A percentile compares a stretch with the other conserved stretches of the same genome.
Conservation (phyloP, 2,329 filamentous ascomycete genomes). For the Trichophyton schoenleinii region DNA sequence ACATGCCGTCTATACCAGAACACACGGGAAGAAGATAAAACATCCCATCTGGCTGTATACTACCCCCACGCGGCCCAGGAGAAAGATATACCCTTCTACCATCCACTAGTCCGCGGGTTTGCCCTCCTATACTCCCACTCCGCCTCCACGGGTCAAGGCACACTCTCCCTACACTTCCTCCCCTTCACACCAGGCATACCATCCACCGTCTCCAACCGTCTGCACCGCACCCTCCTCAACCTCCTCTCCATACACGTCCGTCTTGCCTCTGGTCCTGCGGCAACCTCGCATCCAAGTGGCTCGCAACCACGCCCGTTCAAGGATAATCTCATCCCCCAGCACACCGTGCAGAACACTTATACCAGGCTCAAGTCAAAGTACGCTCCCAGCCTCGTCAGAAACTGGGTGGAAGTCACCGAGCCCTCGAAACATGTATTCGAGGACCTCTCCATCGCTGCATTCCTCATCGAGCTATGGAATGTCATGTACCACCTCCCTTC, state of each 20-base stretch:
- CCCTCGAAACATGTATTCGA: constrained; percentile 91
- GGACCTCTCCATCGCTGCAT: constrained; percentile 79
- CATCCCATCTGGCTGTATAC: constrained; percentile 53
- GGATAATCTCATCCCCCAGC: constrained; percentile 66
- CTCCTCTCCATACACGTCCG: constrained; percentile 28
- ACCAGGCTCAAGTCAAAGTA: constrained; percentile 66
- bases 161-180: constrained; percentile 40
- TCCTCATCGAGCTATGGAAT: constrained; percentile 80
- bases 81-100: constrained; percentile 70
- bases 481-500: constrained; percentile 54
- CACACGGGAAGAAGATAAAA: constrained; percentile 17
- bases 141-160: constrained; percentile 19
- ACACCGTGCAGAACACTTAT: constrained; percentile 70
- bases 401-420: constrained; percentile 79
- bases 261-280: constrained; percentile 19
- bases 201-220: constrained; percentile 26
- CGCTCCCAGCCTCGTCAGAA: constrained; percentile 54
- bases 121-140: constrained; percentile 56
- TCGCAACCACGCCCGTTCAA: constrained; percentile 70
- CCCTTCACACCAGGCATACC: constrained; percentile 28
- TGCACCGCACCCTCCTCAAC: constrained; percentile 28
- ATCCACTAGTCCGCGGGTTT: constrained; percentile 61
- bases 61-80: constrained; percentile 55
- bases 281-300: constrained; percentile 24
- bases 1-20: constrained; percentile 60